Base-by-base conservation (phyloP, 495 filamentous ascomycete genomes). In the Penicillium paxilli region DNA sequence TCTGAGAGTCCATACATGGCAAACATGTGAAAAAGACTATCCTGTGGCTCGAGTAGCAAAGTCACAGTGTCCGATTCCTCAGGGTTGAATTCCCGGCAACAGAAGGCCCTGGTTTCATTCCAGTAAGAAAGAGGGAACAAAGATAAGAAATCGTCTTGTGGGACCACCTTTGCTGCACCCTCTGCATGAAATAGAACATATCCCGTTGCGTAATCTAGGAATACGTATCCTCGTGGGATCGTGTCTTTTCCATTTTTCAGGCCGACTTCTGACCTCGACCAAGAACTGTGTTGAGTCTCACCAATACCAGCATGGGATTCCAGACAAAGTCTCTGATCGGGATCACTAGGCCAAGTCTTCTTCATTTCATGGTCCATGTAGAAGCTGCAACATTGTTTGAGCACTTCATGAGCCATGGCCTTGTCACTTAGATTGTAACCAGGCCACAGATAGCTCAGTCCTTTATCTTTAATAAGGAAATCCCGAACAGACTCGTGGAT, bases 401-500 rank as follows among this genome's bases (percentile, higher is more conserved):
- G 55, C 16, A 26, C 47, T 1, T 73, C 67, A 45, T 80, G 72
- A 52, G 69, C 68, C 45, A 22, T 16, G n/a, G 53, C 49, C 32
- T 59, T 26, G 2, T 65, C 60, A 28, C 70, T 57, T 0, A 26
- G 8, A 16, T 44, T 55, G 41, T 70, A 40, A 0, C 68, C 64
- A 12, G 65, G 62, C 71, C 64, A 76, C 5, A 80, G 5, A 17
- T 64, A 51, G 12, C 56, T 28, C 0, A 80, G 40, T 0, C 78
- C 76, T 16, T 64, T 58, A 20, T 74, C 66, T 52, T 73, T 69
- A 5, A 77, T 11, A 6, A 80, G 62, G 22, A 70, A 78, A 45
- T 77, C 73, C 10, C 66, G 61, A 4, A 79, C 76, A 1, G 75
- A 78, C 58, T 79, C 74, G 51, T 80, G 75, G 38, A 80, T 79